Percentiles rank a stretch among this genome's conserved stretches.
These are phyloP conservation scores for Dalechampia spathulata DNA, from an alignment of 441 rosid species.

Conservation along the genomic window DNA sequence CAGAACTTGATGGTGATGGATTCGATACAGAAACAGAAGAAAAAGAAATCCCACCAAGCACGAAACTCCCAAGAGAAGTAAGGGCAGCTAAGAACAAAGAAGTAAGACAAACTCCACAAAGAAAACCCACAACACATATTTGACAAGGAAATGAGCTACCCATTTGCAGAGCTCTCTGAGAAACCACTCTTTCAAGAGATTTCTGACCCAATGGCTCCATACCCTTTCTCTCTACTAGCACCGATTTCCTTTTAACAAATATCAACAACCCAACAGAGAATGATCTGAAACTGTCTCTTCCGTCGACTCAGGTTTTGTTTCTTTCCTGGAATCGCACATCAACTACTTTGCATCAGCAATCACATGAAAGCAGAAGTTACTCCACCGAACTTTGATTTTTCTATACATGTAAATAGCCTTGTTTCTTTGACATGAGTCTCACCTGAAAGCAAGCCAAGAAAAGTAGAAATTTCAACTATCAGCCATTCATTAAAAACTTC, in stretches of 20 bases:
- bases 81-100: constrained; percentile 75
- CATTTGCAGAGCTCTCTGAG: constrained; percentile 80
- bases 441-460: constrained; percentile 9
- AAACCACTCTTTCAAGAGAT: constrained; percentile 68
- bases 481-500: constrained; percentile 13
- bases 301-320: neutral
- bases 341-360: constrained; percentile 18
- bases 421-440: constrained; percentile 10
- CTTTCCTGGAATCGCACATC: too few species aligned
- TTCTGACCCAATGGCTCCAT: constrained; percentile 45
- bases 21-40: constrained; percentile 31
- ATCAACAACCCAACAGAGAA: neutral
- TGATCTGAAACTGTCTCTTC: constrained; percentile 6
- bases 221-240: neutral
- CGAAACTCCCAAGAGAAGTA: constrained; percentile 66
- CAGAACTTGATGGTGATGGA: constrained; percentile 43
- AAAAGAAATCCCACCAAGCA: constrained; percentile 44
- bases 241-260: neutral
- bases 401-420: neutral
- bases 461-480: constrained; percentile 13
- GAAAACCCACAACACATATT: constrained; percentile 80
- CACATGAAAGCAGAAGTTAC: constrained; percentile 22
- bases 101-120: constrained; percentile 80
- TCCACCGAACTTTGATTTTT: neutral
- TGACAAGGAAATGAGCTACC: constrained; percentile 88